Base-by-base conservation (phyloP, 441 rosid species). In the Euphorbia celastroides region DNA sequence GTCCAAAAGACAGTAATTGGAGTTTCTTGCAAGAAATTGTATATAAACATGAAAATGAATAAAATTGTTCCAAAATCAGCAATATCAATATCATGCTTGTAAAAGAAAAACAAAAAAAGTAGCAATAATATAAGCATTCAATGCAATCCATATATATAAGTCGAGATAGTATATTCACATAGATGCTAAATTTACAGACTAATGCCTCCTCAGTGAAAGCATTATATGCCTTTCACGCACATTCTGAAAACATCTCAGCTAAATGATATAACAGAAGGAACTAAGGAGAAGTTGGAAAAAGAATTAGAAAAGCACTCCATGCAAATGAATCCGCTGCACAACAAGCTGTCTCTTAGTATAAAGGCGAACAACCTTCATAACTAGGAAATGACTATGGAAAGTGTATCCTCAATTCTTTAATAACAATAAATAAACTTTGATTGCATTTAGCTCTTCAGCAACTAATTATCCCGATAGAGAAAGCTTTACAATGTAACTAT, bases 1-100 rank as follows among this genome's bases (percentile, higher is more conserved):
- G 61, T 30, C 19, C 14, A 67, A 44, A 54, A 25, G 60, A 61
- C 54, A 54, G 31, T 17, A 12, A 34, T 14, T 57, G 20, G 65
- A 41, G 59, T 63, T 44, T 54, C 46, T 59, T 28, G 22, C 14
- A 23, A 57, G 26, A 64, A 68, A 38, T 34, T 52, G n/a, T 38
- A 30, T 27, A 34, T 34, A 50, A 19, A 26, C 20, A 50, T 22
- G 50, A 36, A 13, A 36, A 26, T n/a, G 31, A 51, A 62, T 17
- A 55, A 31, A 38, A 54, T 55, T 36, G 32, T 50, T 34, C 6
- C 11, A 12, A 57, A 17, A 46, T 12, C 9, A 46, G 48, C 23
- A 34, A 70, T 22, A 17, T 8, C 5, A 12, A 54, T 25, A 55
- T 12, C 46, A 32, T 41, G 19, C 14, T 3, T 38, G 23, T 22